A percentile compares a stretch with the other conserved stretches of the same genome.
These are phyloP conservation scores for Cryptomeria japonica DNA, from an alignment of 75 land plant species.

Conservation along the genomic window DNA sequence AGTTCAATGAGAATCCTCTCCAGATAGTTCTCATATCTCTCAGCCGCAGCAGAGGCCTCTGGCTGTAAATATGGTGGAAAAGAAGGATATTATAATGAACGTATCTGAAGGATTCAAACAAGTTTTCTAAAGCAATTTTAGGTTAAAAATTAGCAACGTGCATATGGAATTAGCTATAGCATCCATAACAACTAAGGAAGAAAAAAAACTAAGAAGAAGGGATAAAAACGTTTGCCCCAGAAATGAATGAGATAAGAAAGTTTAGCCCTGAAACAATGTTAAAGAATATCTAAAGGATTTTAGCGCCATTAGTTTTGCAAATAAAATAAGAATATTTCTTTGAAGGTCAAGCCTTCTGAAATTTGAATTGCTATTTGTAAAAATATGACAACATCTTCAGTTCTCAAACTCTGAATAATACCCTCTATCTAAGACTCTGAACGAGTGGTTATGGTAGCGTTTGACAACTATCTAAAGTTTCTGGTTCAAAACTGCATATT, in stretches of 20 bases:
- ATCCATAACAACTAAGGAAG: not conserved
- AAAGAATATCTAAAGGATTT: too few relatives aligned
- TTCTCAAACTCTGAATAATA: too few relatives aligned
- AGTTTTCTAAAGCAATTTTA: not conserved
- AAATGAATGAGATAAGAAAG: too few relatives aligned
- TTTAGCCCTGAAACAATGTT: too few relatives aligned
- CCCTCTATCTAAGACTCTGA: too few relatives aligned
- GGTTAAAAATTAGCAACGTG: not conserved
- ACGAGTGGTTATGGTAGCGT: too few relatives aligned
- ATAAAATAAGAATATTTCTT: too few relatives aligned
- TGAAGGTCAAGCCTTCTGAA: too few relatives aligned
- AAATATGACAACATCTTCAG: too few relatives aligned
- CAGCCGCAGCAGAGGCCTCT: not conserved
- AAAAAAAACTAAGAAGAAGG: not conserved
- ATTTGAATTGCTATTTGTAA: too few relatives aligned
- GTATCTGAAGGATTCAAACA: not conserved
- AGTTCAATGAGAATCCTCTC: not conserved
- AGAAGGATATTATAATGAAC: not conserved
- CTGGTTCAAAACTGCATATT: not conserved
- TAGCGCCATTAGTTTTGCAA: too few relatives aligned
- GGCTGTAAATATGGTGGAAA: not conserved
- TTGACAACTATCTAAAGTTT: not conserved
- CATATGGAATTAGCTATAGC: not conserved
- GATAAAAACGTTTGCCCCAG: too few relatives aligned
- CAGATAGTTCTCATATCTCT: not conserved